Evolutionary conservation across 2,329 filamentous ascomycete genomes (phyloP), one percentile per base, ranked within the genome.

Genomic region (Orbilia blumenaviensis): DNA sequence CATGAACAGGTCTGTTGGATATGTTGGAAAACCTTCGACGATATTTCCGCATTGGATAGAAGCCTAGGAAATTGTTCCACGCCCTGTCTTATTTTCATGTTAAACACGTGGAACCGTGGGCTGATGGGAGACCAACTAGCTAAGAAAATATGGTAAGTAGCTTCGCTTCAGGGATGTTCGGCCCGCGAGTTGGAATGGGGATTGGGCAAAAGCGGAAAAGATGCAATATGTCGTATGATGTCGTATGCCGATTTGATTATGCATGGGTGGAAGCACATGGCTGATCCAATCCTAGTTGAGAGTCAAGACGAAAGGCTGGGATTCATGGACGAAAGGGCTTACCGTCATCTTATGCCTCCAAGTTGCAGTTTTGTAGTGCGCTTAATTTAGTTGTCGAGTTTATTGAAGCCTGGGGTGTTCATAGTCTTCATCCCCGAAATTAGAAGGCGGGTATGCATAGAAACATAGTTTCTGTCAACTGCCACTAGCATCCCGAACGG

Each of bases 21-120:
- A 62, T 66, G 52, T 73, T 74, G 62, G 62, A 61, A 29, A 60
- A 27, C n/a, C 23, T 50, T 42, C 32, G 16, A 60, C 62, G 6
- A 32, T 1, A 23, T 61, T 73, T 41, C 62, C 41, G 34, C 41
- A 38, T 66, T 66, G n/a, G 23, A 41, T 38, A 27, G 36, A 7
- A 10, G 34, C 2, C 32, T n/a, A 25, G 34, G 25, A 38, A 64
- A 34, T 10, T 23, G 52, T 73, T 66, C 48, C 41, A 74, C 52
- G 38, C 56, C 58, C 36, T 48, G 25, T 18, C 5, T n/a, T 46
- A 25, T 23, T 42, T 14, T 74, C 29, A 67, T 38, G 69, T 66
- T 66, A 36, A 67, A 74, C 69, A 74, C 52, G 69, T 74, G 69
- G 69, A 74, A 74, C 69, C 54, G 21, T 32, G 23, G 56, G 25